Conservation (phyloP, 2,329 filamentous ascomycete genomes). For the Aspergillus felis region DNA sequence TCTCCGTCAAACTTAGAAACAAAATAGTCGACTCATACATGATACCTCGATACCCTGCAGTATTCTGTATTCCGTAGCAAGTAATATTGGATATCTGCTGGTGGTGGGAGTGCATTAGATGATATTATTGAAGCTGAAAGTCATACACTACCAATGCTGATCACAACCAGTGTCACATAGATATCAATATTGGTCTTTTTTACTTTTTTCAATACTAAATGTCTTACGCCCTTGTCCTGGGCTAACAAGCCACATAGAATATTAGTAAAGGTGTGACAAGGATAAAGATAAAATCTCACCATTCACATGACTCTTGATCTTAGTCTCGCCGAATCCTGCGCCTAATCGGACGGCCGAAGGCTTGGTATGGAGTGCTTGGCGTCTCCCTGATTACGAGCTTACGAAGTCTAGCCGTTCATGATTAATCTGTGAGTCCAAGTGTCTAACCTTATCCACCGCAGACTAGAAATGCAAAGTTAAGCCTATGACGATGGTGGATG, state of each 20-base stretch:
- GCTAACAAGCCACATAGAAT: not conserved
- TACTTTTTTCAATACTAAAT: not conserved
- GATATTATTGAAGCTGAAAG: no score
- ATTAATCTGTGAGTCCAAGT: not conserved
- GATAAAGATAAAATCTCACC: not conserved
- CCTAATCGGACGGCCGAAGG: not conserved
- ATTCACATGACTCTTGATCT: not conserved
- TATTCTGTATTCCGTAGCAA: not conserved
- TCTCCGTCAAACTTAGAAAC: not conserved
- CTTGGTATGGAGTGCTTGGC: not conserved
- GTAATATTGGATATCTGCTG: not conserved
- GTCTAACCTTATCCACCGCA: not conserved
- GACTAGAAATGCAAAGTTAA: not conserved
- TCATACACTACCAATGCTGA: not conserved
- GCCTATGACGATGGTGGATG: not conserved
- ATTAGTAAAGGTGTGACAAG: not conserved
- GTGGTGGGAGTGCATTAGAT: no score
- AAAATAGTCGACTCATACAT: not conserved
- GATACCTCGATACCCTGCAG: not conserved
- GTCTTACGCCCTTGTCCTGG: not conserved
- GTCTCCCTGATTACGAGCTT: not conserved
- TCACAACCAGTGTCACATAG: not conserved
- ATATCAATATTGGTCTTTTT: not conserved
- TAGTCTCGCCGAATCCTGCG: not conserved
- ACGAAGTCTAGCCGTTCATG: not conserved